Base-by-base conservation (phyloP, 495 filamentous ascomycete genomes). In the Tuber borchii region DNA sequence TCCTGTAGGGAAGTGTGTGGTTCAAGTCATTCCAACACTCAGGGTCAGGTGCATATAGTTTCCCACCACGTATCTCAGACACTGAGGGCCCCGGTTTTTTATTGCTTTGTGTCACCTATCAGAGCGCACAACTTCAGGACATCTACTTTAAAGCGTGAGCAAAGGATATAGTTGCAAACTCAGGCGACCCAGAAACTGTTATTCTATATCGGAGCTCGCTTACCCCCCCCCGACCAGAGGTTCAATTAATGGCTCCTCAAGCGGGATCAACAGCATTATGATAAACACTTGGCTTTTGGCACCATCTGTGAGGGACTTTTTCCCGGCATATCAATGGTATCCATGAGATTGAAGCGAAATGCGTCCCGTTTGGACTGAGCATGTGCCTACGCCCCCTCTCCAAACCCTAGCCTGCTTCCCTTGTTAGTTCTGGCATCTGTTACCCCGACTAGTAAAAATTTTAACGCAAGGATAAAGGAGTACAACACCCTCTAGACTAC, bases 11-110 rank as follows among this genome's bases (percentile, higher is more conserved):
- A 31, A 6, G 12, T 31, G 56, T 17, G 56, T n/a, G n/a, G 56
- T 61, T 31, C n/a, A 61, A 26, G 56, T 17, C 14, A 65, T 34
- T 65, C 56, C 56, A 65, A 65, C 12, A 34, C 17, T 0, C 34
- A 61, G 8, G 56, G 26, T 17, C 26, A 34, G 56, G 56, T 65
- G 56, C 56, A 65, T 34, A 65, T 65, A 12, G 26, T 34, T 34
- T 65, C 56, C 56, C 56, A 34, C 56, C 56, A 65, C 56, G 56
- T 65, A 65, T 65, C 56, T 65, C 56, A n/a, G 56, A 3, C 26
- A 26, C 56, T 65, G 56, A 34, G 26, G 26, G 56, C 5, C 26
- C 56, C 56, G 56, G 56, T 26, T 65, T 65, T 65, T 34, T 7
- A 31, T 65, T 14, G 26, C n/a, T n/a, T 34, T 34, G 56, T 65